A percentile compares a stretch with the other conserved stretches of the same genome.
phyloP scores from a whole-genome alignment of 192 early-diverging fungal genomes.

The Umbelopsis ramanniana region DNA sequence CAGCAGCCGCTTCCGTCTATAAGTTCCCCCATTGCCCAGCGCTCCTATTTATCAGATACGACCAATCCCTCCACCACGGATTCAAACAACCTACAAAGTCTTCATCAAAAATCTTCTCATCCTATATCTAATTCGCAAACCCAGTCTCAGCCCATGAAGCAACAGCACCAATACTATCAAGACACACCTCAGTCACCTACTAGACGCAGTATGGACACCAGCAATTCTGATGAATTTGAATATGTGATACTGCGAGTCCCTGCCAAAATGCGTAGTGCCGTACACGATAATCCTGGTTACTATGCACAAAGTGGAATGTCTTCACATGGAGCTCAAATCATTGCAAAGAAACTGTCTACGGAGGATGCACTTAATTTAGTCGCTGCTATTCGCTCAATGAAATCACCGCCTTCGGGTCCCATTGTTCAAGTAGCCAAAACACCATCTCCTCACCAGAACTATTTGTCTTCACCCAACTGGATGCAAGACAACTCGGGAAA shows the following conservation, averaged over 20 bases:
- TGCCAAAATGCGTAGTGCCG: not conserved
- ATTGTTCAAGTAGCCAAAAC: constrained; percentile 1
- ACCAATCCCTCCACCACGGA: not conserved
- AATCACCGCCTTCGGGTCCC: constrained; percentile 3
- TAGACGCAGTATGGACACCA: not conserved
- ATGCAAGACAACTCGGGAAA: constrained; percentile 20
- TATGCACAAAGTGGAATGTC: not conserved
- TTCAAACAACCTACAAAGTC: not conserved
- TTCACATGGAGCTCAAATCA: not conserved
- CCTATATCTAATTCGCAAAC: not conserved
- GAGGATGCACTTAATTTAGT: constrained; percentile 19
- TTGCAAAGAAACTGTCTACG: constrained; percentile 18
- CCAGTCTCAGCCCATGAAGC: not conserved
- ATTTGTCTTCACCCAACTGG: not conserved
- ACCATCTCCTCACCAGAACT: not conserved
- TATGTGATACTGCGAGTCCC: constrained; percentile 17
- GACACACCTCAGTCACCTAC: not conserved
- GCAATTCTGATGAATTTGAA: not conserved
- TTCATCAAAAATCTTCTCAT: not conserved
- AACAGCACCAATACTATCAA: not conserved
- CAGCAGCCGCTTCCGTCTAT: not conserved
- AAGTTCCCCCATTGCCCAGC: not conserved
- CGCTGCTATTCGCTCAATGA: constrained; percentile 8
- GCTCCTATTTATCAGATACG: not conserved
- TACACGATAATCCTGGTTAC: not conserved